Evolutionary conservation across 441 rosid genomes (phyloP).

Genomic region (Cnidoscolus chayamansa): DNA sequence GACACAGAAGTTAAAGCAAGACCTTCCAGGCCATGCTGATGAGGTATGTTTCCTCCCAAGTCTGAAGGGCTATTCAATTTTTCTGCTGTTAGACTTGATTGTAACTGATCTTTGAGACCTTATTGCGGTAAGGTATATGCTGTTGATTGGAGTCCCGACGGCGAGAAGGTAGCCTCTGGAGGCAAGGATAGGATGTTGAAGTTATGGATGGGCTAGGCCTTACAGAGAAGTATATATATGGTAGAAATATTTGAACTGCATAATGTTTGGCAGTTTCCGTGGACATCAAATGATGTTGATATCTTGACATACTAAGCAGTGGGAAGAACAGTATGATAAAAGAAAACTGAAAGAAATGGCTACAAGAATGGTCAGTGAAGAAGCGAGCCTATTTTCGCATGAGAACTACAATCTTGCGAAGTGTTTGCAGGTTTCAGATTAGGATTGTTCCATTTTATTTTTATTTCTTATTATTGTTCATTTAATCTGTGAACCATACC

Average conservation of each 20-base stretch:
- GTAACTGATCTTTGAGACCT: constrained; percentile 4
- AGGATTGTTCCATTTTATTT: neutral
- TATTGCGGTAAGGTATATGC: constrained; percentile 55
- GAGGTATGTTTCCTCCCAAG: constrained; percentile 47
- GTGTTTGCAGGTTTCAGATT: neutral
- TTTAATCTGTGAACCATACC: too few relatives aligned
- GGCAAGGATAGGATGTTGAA: constrained; percentile 69
- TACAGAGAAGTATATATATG: neutral
- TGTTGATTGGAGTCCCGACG: constrained; percentile 99
- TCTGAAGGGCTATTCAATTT: neutral
- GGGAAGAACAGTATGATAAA: too few relatives aligned
- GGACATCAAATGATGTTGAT: neutral
- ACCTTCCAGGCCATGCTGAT: constrained; percentile 95
- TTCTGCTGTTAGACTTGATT: neutral
- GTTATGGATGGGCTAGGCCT: constrained; percentile 78
- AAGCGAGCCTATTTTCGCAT: neutral
- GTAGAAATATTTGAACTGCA: constrained; percentile 1
- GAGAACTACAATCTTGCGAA: neutral
- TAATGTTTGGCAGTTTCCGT: neutral
- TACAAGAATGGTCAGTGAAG: neutral
- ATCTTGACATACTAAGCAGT: too few relatives aligned
- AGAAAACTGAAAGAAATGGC: neutral
- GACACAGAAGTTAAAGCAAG: constrained; percentile 75
- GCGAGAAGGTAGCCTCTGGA: constrained; percentile 96
- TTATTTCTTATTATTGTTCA: neutral